Evolutionary conservation across 805 yeast genomes (phyloP).

Genomic region (Hanseniaspora guilliermondii): DNA sequence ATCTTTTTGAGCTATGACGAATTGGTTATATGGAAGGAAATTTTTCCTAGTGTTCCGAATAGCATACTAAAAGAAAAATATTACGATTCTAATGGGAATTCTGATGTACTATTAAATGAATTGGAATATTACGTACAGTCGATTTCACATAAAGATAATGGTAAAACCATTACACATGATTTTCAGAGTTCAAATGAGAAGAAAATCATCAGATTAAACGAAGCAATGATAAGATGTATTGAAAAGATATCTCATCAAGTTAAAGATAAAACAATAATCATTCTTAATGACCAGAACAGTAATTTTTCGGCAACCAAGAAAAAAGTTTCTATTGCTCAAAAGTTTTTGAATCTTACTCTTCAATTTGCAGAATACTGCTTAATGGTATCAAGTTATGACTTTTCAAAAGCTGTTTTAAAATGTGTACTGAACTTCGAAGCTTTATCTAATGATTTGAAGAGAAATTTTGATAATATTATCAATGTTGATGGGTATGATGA

Average conservation of each 20-base stretch:
- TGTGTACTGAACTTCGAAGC: neutral
- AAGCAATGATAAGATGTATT: too few species aligned
- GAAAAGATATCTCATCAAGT: too few species aligned
- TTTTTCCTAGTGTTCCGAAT: conserved; percentile 1
- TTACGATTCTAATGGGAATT: neutral
- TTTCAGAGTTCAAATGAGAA: too few species aligned
- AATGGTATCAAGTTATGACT: neutral
- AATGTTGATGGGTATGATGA: neutral
- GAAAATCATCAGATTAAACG: too few species aligned
- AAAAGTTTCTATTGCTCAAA: neutral
- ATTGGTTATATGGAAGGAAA: neutral
- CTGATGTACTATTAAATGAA: neutral
- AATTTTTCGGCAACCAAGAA: neutral
- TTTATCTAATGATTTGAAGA: neutral
- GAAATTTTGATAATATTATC: neutral
- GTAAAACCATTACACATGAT: too few species aligned
- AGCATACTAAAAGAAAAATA: neutral
- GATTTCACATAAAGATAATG: neutral
- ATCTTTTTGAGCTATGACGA: neutral
- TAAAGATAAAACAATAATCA: neutral
- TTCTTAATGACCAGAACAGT: neutral
- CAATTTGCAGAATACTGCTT: conserved; percentile 3
- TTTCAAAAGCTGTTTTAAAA: neutral
- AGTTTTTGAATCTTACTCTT: neutral
- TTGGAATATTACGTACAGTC: neutral